Evolutionary conservation across 2,329 filamentous ascomycete genomes (phyloP).

Genomic region (Trichoderma oligosporum): DNA sequence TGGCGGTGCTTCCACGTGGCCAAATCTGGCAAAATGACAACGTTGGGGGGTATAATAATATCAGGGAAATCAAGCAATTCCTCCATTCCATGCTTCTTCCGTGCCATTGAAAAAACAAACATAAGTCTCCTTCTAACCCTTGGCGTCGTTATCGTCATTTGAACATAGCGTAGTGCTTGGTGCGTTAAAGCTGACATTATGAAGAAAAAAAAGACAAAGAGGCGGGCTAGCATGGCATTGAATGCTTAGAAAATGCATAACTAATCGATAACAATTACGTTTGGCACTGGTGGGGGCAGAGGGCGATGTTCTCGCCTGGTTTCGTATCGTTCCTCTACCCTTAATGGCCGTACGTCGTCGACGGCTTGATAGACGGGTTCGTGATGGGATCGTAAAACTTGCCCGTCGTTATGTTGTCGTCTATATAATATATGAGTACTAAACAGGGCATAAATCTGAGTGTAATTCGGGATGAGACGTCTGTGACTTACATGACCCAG

Average conservation of each 20-base stretch:
- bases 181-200: not conserved
- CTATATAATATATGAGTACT: constrained; percentile 25
- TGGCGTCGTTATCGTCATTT: not conserved
- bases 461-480: not conserved
- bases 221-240: not conserved
- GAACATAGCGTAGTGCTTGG: not conserved
- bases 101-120: not conserved
- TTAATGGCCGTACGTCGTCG: constrained; percentile 17
- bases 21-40: not conserved
- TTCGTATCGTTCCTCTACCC: constrained; percentile 19
- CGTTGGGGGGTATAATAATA: constrained; percentile 13
- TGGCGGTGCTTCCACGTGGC: constrained; percentile 3
- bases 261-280: constrained; percentile 19
- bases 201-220: not conserved
- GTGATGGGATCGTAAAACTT: not conserved
- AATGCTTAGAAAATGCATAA: not conserved
- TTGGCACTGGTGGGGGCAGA: not conserved
- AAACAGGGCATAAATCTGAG: not conserved
- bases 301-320: constrained; percentile 21
- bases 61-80: constrained; percentile 1
- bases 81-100: constrained; percentile 5
- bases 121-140: not conserved
- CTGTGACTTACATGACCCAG: constrained; percentile 27
- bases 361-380: constrained; percentile 23
- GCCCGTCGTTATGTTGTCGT: constrained; percentile 14